These are phyloP conservation scores for Panicum hallii DNA, from an alignment of 202 grass and related monocot genomes.

Conservation along the genomic window DNA sequence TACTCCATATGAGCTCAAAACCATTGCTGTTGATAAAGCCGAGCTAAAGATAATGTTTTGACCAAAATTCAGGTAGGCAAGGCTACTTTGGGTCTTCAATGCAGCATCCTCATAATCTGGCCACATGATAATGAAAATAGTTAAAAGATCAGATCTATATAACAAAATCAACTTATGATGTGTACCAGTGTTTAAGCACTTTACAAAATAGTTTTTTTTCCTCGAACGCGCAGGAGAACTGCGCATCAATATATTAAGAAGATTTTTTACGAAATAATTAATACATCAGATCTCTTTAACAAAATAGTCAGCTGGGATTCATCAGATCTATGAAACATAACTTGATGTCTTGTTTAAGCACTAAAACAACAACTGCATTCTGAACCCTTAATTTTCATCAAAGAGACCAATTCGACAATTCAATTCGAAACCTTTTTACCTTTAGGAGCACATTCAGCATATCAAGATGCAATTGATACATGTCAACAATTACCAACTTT, in stretches of 20 bases:
- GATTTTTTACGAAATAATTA: slow-evolving; percentile 29
- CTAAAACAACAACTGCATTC: neutral
- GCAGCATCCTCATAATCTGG: slow-evolving; percentile 92
- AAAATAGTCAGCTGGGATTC: neutral
- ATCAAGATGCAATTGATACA: slow-evolving; percentile 34
- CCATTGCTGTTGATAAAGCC: slow-evolving; percentile 90
- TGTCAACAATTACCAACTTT: slow-evolving; percentile 14
- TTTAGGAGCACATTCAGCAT: slow-evolving; percentile 18
- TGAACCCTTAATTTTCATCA: slow-evolving; percentile 15
- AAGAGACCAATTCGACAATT: slow-evolving; percentile 5
- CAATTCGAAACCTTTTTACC: neutral
- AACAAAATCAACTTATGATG: slow-evolving; percentile 40
- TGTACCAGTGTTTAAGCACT: neutral
- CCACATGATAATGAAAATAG: slow-evolving; percentile 37
- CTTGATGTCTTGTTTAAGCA: slow-evolving; percentile 27
- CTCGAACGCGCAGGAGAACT: too few species aligned
- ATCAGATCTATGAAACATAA: slow-evolving; percentile 27
- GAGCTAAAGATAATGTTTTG: slow-evolving; percentile 96
- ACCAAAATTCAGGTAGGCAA: slow-evolving; percentile 94
- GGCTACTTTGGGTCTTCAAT: slow-evolving; percentile 95
- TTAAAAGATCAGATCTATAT: slow-evolving; percentile 46
- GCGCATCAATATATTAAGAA: too few species aligned
- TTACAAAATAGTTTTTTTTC: slow-evolving; percentile 19
- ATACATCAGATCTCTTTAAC: slow-evolving; percentile 42
- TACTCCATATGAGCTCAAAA: slow-evolving; percentile 95